Conservation (phyloP, 2,329 filamentous ascomycete genomes). For the Drechslerella stenobrocha region DNA sequence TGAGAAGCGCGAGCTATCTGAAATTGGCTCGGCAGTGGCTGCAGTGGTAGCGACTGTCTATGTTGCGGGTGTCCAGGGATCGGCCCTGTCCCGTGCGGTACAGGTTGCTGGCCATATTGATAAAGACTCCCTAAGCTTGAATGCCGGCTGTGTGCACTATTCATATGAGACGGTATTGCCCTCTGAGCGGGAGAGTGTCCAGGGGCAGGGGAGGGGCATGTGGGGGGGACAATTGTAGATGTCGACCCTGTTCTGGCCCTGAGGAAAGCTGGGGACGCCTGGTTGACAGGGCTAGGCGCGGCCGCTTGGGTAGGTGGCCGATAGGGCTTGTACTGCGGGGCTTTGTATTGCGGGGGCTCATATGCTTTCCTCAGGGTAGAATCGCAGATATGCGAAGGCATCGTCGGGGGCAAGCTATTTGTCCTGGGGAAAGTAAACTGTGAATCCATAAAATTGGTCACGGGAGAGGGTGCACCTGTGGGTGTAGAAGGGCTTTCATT, state of each 20-base stretch:
- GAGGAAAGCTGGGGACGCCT: slow-evolving; percentile 15
- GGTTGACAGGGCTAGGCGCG: not conserved
- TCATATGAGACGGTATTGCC: slow-evolving; percentile 34
- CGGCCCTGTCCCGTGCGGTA: not conserved
- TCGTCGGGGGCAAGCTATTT: slow-evolving; percentile 34
- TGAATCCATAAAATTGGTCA: slow-evolving; percentile 6
- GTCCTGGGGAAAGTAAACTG: slow-evolving; percentile 36
- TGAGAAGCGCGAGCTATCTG: slow-evolving; percentile 28
- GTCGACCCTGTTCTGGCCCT: slow-evolving; percentile 25
- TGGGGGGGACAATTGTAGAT: slow-evolving; percentile 16
- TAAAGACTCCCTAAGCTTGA: slow-evolving; percentile 36
- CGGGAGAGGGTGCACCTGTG: not conserved
- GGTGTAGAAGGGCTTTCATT: slow-evolving; percentile 19
- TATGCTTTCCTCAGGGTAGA: slow-evolving; percentile 15
- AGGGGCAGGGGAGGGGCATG: slow-evolving; percentile 32
- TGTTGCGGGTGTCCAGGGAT: slow-evolving; percentile 9
- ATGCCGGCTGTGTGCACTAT: slow-evolving; percentile 28
- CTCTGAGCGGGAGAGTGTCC: not conserved
- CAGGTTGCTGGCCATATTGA: slow-evolving; percentile 17
- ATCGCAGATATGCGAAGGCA: slow-evolving; percentile 8
- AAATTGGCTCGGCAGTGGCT: slow-evolving; percentile 12
- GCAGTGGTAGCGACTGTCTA: slow-evolving; percentile 13
- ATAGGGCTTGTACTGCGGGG: slow-evolving; percentile 39
- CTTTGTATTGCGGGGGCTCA: slow-evolving; percentile 30
- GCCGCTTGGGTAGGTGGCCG: slow-evolving; percentile 27